Percentiles rank a stretch among this genome's conserved stretches.
These are phyloP conservation scores for Leptographium galeiforme DNA, from an alignment of 2,329 filamentous ascomycete species.

Conservation along the genomic window DNA sequence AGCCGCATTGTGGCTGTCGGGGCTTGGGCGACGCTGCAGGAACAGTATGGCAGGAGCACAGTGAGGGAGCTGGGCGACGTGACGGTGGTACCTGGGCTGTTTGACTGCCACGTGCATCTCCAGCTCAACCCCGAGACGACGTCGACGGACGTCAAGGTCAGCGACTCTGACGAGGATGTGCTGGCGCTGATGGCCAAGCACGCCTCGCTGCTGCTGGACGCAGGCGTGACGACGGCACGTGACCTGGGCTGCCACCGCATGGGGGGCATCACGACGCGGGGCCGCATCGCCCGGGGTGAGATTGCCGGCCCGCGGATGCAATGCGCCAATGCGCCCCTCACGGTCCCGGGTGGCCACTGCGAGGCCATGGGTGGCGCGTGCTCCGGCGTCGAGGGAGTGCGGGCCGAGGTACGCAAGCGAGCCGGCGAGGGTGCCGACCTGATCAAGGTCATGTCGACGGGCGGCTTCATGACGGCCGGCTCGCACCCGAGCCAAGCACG, in stretches of 20 bases:
- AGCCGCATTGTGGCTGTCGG: conserved; percentile 4
- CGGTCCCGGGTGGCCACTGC: conserved; percentile 8
- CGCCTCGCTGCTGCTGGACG: conserved; percentile 6
- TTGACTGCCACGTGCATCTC: conserved; percentile 10
- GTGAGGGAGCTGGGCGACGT: conserved; percentile 8
- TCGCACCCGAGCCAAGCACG: conserved; percentile 7
- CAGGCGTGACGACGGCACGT: conserved; percentile 9
- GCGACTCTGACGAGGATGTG: conserved; percentile 4
- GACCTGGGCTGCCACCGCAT: conserved; percentile 6
- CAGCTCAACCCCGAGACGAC: conserved; percentile 4
- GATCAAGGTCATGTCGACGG: conserved; percentile 10
- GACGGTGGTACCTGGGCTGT: conserved; percentile 8
- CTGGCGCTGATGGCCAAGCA: conserved; percentile 8
- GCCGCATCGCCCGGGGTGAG: conserved; percentile 5
- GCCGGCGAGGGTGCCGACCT: conserved; percentile 7
- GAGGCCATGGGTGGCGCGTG: conserved; percentile 7
- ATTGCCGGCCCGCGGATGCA: conserved; percentile 7
- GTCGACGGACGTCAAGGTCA: neutral
- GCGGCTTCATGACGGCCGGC: conserved; percentile 10
- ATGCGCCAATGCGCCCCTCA: conserved; percentile 9
- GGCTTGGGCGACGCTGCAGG: neutral
- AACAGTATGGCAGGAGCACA: neutral
- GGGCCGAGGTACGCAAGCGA: conserved; percentile 8
- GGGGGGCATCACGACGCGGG: conserved; percentile 2
- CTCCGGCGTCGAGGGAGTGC: conserved; percentile 6